Evolutionary conservation across 805 yeast species (phyloP), one percentile per base, ranked within the genome.

Genomic region (Yamadazyma takamatsuzukensis): DNA sequence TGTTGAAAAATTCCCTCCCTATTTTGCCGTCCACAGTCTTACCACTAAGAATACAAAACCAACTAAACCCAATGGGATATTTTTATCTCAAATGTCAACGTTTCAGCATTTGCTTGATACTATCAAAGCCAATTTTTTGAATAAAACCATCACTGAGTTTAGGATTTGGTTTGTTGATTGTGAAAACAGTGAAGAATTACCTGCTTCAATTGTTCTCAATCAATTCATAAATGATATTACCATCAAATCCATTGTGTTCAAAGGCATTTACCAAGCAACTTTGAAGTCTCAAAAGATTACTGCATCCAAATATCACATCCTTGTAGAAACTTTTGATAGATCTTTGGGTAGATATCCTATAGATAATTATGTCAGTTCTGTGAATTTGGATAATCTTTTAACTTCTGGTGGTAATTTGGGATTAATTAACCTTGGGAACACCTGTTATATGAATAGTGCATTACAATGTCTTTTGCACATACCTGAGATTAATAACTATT

Each of bases 361-460:
- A 9, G 61, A 59, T 34, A 34, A 28, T 8, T 47, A 47, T 26
- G 15, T 51, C 15, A 27, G 36, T 12, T 27, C 32, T 19, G 17
- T 36, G 5, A 45, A 49, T 30, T 14, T 37, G 10, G 30, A 36
- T 3, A 30, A 37, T 21, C 45, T 38, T 26, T 27, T 44, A 18
- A 17, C 30, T 1, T 32, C 41, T 8, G 60, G 63, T 12, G 96
- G 43, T 51, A 66, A 29, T 55, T 69, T 37, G 81, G 97, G 40
- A 44, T 81, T 49, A 62, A 70, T 54, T 32, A 89, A 86, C 50
- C 61, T 88, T 40, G 97, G 97, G 2, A 89, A 89, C 53, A 80
- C 95, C 0, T 89, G 97, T 56, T 89, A 87, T 55, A 88, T 89
- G 97, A 88, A 87, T 55, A 84, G 95, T 7, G 96, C 96, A 0